Base-by-base conservation (phyloP, 2,329 filamentous ascomycete genomes). In the Fusarium anthophilum region DNA sequence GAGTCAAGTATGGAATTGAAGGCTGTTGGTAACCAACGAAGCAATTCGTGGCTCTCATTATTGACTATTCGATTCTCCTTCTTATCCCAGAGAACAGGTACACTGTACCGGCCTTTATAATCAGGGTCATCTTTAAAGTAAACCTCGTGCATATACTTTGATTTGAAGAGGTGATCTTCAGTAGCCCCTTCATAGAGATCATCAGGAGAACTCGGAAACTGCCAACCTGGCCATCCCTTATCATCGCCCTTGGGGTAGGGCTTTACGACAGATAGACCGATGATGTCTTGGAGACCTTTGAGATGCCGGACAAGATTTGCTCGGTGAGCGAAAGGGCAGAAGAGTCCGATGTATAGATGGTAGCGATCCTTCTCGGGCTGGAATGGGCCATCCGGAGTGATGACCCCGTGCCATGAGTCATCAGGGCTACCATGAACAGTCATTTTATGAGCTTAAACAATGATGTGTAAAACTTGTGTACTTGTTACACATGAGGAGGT, bases 41-140 rank as follows among this genome's bases (percentile, higher is more conserved):
- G 94, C 77, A 96, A 94, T 82, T 96, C 94, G 64, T 89, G 89
- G 71, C 91, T 93, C 85, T 96, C 94, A 75, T 96, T 96, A 85
- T 89, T 94, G 60, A 96, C 93, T 74, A 96, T 94, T 45, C 86
- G 89, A 55, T 90, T 88, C 54, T 85, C 84, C 80, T 91, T 89
- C 79, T 89, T 92, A 75, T 94, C 92, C 85, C 90, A 93, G 20
- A 95, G 85, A 0, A 91, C 90, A 0, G 93, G 93, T 8, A 95
- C 93, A 0, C 93, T 94, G 80, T 93, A 93, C 18, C 92, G 87
- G 1, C 92, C 92, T 7, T 84, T 83, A 69, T 94, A 96, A 53
- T 92, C 85, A 0, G 90, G 87, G 74, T 93, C 87, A 28, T 89
- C 88, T 63, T 88, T 87, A 79, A 92, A 92, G 84, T 95, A 95